Conservation (phyloP, 805 yeast species). For the Nakazawaea siamensis region DNA sequence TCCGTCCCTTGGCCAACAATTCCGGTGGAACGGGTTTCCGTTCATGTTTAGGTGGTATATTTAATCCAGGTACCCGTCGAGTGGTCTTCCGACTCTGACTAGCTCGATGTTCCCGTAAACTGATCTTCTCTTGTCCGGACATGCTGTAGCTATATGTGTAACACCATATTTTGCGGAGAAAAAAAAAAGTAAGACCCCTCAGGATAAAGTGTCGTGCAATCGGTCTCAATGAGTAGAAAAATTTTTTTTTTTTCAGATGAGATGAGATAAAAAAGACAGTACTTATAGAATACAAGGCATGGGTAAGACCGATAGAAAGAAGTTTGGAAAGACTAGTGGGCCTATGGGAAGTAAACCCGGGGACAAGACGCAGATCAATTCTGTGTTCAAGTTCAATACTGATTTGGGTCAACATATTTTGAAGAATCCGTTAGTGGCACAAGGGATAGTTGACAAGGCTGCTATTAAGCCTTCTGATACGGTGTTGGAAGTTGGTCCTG, state of each 20-base stretch:
- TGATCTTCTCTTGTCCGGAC: too few relatives aligned
- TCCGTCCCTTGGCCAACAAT: conserved; percentile 18
- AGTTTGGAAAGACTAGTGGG: conserved; percentile 33
- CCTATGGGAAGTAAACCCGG: conserved; percentile 32
- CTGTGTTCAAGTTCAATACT: conserved; percentile 94
- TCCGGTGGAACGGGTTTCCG: conserved; percentile 13
- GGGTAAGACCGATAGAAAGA: conserved; percentile 63
- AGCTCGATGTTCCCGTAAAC: too few relatives aligned
- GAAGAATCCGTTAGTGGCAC: conserved; percentile 94
- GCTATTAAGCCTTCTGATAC: conserved; percentile 85
- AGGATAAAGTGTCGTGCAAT: too few relatives aligned
- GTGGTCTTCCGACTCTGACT: too few relatives aligned
- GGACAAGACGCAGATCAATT: conserved; percentile 65
- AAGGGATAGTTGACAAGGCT: conserved; percentile 97
- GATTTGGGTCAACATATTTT: conserved; percentile 95
- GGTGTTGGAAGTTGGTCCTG: conserved; percentile 97
- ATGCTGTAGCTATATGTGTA: too few relatives aligned
- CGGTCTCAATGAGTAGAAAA: too few relatives aligned
- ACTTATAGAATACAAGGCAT: conserved; percentile 21
- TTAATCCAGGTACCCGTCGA: too few relatives aligned
- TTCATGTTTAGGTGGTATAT: background rate
- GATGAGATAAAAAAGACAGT: conserved; percentile 12
- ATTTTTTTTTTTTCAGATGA: conserved; percentile 11
- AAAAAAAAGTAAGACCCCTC: too few relatives aligned
- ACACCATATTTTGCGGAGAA: too few relatives aligned